phyloP scores from a whole-genome alignment of 2,329 filamentous ascomycete genomes.

The Cordyceps militaris region DNA sequence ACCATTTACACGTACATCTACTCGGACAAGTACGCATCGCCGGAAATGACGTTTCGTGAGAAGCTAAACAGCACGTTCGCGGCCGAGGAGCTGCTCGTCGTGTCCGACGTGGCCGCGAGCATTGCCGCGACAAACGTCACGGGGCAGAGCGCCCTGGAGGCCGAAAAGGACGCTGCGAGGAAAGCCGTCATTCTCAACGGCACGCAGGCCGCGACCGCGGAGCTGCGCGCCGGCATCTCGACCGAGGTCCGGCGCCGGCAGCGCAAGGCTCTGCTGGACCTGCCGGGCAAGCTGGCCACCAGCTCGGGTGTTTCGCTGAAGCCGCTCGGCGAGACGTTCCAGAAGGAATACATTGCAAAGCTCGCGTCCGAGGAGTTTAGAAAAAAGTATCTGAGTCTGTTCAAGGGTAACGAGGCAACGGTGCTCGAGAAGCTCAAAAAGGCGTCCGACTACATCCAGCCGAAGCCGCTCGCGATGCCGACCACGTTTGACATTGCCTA shows the following conservation, averaged over 20 bases:
- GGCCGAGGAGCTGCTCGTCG: neutral
- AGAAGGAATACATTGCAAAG: neutral
- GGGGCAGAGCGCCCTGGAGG: neutral
- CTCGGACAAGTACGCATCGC: neutral
- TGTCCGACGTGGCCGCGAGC: neutral
- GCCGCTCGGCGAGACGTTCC: neutral
- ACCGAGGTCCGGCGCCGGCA: neutral
- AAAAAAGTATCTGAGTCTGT: neutral
- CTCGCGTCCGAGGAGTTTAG: neutral
- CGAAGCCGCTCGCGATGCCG: neutral
- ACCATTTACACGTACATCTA: neutral
- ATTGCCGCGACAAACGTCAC: neutral
- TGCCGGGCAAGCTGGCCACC: neutral
- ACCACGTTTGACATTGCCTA: neutral
- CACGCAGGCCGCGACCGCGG: neutral
- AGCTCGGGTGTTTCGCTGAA: neutral
- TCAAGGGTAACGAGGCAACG: neutral
- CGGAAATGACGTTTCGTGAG: neutral
- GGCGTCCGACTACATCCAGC: neutral
- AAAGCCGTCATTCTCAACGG: neutral
- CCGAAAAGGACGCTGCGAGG: neutral
- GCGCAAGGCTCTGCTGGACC: neutral
- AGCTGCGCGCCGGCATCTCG: neutral
- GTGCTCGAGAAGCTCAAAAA: neutral
- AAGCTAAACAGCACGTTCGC: neutral